Evolutionary conservation across 2,329 filamentous ascomycete species (phyloP).

Genomic region (Fusarium redolens): DNA sequence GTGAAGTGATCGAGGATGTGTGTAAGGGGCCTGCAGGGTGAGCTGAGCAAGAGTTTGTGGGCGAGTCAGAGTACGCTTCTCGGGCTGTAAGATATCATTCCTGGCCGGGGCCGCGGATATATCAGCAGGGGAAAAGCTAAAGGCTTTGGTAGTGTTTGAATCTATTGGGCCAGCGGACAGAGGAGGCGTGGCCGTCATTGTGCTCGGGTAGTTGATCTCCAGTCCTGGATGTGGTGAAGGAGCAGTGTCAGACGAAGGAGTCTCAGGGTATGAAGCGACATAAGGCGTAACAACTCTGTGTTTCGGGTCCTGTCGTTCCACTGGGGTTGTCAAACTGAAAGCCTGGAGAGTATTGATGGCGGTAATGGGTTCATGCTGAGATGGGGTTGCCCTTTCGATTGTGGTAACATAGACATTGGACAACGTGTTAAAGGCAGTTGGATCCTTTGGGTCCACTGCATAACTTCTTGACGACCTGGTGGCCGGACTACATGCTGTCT

Average conservation of each 20-base stretch:
- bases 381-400: slow-evolving; percentile 68
- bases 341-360: slow-evolving; percentile 59
- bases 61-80: slow-evolving; percentile 29
- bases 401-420: slow-evolving; percentile 73
- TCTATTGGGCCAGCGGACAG: slow-evolving; percentile 66
- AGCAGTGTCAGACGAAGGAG: slow-evolving; percentile 63
- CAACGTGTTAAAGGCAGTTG: slow-evolving; percentile 73
- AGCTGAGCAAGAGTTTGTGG: slow-evolving; percentile 27
- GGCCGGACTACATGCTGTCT: slow-evolving; percentile 54
- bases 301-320: slow-evolving; percentile 48
- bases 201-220: slow-evolving; percentile 63
- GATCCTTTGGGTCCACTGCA: slow-evolving; percentile 65
- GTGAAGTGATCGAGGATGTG: slow-evolving; percentile 67
- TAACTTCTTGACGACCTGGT: slow-evolving; percentile 51
- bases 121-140: slow-evolving; percentile 58
- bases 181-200: slow-evolving; percentile 70
- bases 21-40: slow-evolving; percentile 63
- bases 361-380: slow-evolving; percentile 59
- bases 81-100: slow-evolving; percentile 15
- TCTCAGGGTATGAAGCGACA: slow-evolving; percentile 62
- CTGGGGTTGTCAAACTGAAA: slow-evolving; percentile 47
- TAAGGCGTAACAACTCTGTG: slow-evolving; percentile 57
- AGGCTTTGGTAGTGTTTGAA: slow-evolving; percentile 53
- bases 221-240: slow-evolving; percentile 58
- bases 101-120: slow-evolving; percentile 30